Evolutionary conservation across 2,329 filamentous ascomycete species (phyloP).

Genomic region (Coccinonectria pachysandricola): DNA sequence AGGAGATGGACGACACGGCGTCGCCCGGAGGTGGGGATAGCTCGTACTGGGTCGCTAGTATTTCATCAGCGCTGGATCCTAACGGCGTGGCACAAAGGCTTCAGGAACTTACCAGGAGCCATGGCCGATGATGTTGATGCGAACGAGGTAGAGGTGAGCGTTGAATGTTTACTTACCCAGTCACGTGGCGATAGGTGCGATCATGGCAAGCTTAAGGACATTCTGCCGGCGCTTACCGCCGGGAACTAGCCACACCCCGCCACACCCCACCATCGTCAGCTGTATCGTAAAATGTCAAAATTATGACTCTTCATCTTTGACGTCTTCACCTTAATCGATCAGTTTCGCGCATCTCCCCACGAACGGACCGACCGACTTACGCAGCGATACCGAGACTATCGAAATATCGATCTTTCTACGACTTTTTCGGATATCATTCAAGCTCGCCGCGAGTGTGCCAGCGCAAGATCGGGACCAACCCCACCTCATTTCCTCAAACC

Average conservation of each 20-base stretch:
- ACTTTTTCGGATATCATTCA: conserved; percentile 8
- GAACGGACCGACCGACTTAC: conserved; percentile 7
- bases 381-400: conserved; percentile 3
- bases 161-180: conserved; percentile 26
- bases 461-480: conserved; percentile 18
- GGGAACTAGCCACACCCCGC: conserved; percentile 25
- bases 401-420: conserved; percentile 2
- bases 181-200: conserved; percentile 26
- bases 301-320: conserved; percentile 28
- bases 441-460: conserved; percentile 13
- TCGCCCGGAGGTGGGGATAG: conserved; percentile 74
- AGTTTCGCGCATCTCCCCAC: conserved; percentile 15
- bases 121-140: conserved; percentile 19
- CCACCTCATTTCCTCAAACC: conserved; percentile 21
- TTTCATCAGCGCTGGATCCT: conserved; percentile 10
- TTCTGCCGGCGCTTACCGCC: conserved; percentile 24
- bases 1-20: conserved; percentile 76
- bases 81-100: too few relatives aligned
- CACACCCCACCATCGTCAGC: conserved; percentile 31
- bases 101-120: conserved; percentile 31
- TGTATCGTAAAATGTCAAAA: conserved; percentile 32
- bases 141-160: conserved; percentile 13
- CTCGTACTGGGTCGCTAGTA: conserved; percentile 63
- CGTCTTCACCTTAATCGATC: conserved; percentile 11
- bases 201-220: conserved; percentile 7